These are phyloP conservation scores for Parmales sp. DNA, from an alignment of 108 stramenopile species.

Conservation along the genomic window DNA sequence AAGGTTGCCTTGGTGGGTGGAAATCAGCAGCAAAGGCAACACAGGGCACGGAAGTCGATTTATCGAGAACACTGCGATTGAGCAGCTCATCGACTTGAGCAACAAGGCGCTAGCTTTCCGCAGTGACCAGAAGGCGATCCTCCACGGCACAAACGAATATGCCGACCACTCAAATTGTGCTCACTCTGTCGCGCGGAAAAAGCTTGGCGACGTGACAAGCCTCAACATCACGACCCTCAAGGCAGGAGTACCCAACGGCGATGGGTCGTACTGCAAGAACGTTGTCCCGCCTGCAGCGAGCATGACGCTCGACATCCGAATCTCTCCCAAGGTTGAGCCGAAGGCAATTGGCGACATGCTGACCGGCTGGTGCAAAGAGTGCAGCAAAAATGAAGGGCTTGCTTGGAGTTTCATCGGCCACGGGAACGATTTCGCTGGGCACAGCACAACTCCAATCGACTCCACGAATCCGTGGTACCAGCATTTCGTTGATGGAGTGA, in stretches of 20 bases:
- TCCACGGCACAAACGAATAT: slow-evolving; percentile 45
- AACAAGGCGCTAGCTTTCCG: slow-evolving; percentile 77
- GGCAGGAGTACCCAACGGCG: slow-evolving; percentile 72
- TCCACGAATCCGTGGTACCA: slow-evolving; percentile 79
- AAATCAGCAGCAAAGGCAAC: slow-evolving; percentile 72
- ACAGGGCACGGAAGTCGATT: slow-evolving; percentile 93
- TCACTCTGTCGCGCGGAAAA: slow-evolving; percentile 51
- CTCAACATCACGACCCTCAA: slow-evolving; percentile 85
- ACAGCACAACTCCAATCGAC: slow-evolving; percentile 61
- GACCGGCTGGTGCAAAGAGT: slow-evolving; percentile 80
- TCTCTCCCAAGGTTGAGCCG: slow-evolving; percentile 69
- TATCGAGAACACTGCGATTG: slow-evolving; percentile 84
- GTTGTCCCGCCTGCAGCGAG: slow-evolving; percentile 75
- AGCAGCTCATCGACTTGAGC: slow-evolving; percentile 72
- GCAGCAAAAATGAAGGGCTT: slow-evolving; percentile 36
- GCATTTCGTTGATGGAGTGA: slow-evolving; percentile 56
- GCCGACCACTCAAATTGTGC: slow-evolving; percentile 66
- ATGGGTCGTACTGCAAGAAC: slow-evolving; percentile 63
- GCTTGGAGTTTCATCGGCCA: slow-evolving; percentile 60
- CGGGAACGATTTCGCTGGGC: slow-evolving; percentile 22
- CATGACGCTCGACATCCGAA: slow-evolving; percentile 88
- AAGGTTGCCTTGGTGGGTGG: slow-evolving; percentile 75
- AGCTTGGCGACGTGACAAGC: slow-evolving; percentile 87
- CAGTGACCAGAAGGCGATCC: slow-evolving; percentile 58
- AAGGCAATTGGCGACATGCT: slow-evolving; percentile 68